These are phyloP conservation scores for Boletellus ananas DNA, from an alignment of 768 basidiomycete genomes.

Conservation along the genomic window DNA sequence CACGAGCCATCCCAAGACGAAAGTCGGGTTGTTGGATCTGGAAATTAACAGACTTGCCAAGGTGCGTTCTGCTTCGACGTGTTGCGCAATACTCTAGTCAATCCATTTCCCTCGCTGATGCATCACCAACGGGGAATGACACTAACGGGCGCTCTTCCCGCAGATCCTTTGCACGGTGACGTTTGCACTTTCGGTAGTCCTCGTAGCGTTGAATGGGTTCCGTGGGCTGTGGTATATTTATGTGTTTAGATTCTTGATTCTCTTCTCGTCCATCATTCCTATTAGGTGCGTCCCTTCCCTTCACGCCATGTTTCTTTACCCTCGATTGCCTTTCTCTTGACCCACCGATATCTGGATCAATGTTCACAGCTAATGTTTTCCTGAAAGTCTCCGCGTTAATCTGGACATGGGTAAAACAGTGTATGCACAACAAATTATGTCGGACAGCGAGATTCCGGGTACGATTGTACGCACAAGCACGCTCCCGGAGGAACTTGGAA, in stretches of 20 bases:
- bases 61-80: conserved; percentile 39
- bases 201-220: conserved; percentile 96
- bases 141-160: neutral
- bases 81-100: neutral
- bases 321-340: neutral
- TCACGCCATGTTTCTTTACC: neutral
- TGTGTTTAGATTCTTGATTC: conserved; percentile 92
- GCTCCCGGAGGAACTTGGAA: conserved; percentile 91
- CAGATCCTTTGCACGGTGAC: conserved; percentile 95
- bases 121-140: neutral
- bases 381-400: conserved; percentile 86
- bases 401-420: conserved; percentile 99
- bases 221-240: conserved; percentile 95
- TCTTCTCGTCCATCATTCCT: conserved; percentile 98
- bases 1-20: conserved; percentile 94
- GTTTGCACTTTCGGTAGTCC: conserved; percentile 82
- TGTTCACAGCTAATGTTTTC: neutral
- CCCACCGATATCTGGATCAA: neutral
- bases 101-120: neutral
- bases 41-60: conserved; percentile 97
- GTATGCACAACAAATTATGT: conserved; percentile 94
- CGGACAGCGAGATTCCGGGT: conserved; percentile 85
- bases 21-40: conserved; percentile 85
- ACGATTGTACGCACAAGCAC: conserved; percentile 98
- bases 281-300: conserved; percentile 69